Conservation (phyloP, 1,284 basidiomycete species). For the Rhodotorula sp. region DNA sequence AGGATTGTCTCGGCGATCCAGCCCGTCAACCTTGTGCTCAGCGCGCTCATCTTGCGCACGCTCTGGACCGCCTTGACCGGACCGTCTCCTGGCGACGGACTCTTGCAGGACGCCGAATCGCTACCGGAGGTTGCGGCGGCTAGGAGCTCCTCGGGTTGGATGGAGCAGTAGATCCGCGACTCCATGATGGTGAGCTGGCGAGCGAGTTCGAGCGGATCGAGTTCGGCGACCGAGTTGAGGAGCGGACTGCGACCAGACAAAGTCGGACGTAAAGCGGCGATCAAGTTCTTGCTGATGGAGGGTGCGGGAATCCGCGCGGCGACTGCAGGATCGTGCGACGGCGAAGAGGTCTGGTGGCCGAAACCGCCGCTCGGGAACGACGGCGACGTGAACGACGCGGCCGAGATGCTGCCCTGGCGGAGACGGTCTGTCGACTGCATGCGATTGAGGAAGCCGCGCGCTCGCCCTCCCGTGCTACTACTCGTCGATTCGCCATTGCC, state of each 20-base stretch:
- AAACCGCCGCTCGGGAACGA: background rate
- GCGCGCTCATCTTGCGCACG: constrained; percentile 50
- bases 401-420: constrained; percentile 25
- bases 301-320: constrained; percentile 52
- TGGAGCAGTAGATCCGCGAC: constrained; percentile 48
- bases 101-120: constrained; percentile 10
- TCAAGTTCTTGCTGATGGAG: constrained; percentile 75
- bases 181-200: constrained; percentile 54
- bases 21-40: constrained; percentile 52
- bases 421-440: constrained; percentile 48
- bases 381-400: background rate
- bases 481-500: background rate
- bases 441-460: constrained; percentile 36
- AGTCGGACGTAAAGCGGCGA: constrained; percentile 52
- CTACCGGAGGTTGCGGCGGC: constrained; percentile 38
- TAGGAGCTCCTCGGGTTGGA: constrained; percentile 51
- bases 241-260: constrained; percentile 50
- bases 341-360: constrained; percentile 20
- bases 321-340: background rate
- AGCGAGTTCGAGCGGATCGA: constrained; percentile 66
- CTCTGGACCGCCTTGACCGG: constrained; percentile 28
- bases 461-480: background rate
- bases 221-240: constrained; percentile 74
- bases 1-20: constrained; percentile 54
- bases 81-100: background rate